phyloP scores from a whole-genome alignment of 2,329 filamentous ascomycete genomes.

The Ceratocystis alfenasii region DNA sequence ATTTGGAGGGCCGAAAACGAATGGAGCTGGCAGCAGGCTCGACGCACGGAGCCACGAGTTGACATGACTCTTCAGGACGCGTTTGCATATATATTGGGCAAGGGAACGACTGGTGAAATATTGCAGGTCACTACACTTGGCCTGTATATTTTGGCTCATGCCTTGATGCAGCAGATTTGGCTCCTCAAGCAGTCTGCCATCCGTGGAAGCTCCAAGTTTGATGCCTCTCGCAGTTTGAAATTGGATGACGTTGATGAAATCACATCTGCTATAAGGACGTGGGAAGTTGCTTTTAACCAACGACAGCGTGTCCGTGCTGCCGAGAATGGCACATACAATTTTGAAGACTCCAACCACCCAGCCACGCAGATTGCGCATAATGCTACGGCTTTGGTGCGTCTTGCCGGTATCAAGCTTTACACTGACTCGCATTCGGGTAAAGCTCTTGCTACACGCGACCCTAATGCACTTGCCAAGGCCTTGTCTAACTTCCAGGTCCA shows the following conservation, averaged over 20 bases:
- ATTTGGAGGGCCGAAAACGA: constrained; percentile 46
- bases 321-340: constrained; percentile 33
- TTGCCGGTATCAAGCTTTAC: constrained; percentile 54
- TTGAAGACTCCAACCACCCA: constrained; percentile 25
- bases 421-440: constrained; percentile 52
- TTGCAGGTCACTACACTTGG: constrained; percentile 46
- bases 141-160: constrained; percentile 61
- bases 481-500: constrained; percentile 29
- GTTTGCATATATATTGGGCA: constrained; percentile 40
- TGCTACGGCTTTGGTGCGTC: constrained; percentile 47
- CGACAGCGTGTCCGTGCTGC: constrained; percentile 40
- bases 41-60: constrained; percentile 39
- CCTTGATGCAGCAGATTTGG: constrained; percentile 60
- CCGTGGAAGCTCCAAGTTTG: constrained; percentile 38
- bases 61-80: constrained; percentile 47
- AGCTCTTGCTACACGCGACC: constrained; percentile 53
- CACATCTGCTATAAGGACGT: constrained; percentile 43
- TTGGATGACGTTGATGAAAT: constrained; percentile 46
- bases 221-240: constrained; percentile 39
- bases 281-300: constrained; percentile 48
- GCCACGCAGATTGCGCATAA: constrained; percentile 56
- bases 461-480: constrained; percentile 47
- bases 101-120: constrained; percentile 11
- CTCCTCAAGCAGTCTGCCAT: constrained; percentile 53
- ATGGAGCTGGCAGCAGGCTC: constrained; percentile 49